phyloP scores from a whole-genome alignment of 306 rosid genomes.

The Hylodesmum podocarpum region DNA sequence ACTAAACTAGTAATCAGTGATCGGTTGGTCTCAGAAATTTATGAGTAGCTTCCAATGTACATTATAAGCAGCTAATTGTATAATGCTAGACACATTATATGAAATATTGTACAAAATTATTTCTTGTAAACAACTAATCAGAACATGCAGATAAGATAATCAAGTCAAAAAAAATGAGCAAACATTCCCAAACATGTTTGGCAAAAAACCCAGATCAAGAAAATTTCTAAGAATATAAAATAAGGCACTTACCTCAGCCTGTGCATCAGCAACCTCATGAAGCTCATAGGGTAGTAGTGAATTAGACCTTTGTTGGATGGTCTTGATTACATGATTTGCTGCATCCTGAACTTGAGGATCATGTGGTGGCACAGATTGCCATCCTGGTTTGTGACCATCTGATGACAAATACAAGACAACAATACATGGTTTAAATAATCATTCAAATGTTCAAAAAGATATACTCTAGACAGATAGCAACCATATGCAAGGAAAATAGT shows the following conservation, averaged over 20 bases:
- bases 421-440: conserved; percentile 8
- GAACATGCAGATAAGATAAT: not conserved
- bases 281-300: conserved; percentile 68
- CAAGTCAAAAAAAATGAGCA: not conserved
- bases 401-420: conserved; percentile 20
- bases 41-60: not conserved
- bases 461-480: not conserved
- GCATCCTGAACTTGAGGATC: conserved; percentile 87
- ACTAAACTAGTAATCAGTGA: not conserved
- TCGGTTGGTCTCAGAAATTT: not conserved
- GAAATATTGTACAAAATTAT: not conserved
- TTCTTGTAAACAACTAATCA: not conserved
- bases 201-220: not conserved
- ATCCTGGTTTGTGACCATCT: conserved; percentile 63
- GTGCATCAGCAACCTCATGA: conserved; percentile 72
- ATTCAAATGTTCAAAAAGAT: conserved; percentile 18
- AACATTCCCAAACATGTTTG: conserved; percentile 7
- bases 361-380: conserved; percentile 61
- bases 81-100: not conserved
- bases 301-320: conserved; percentile 78
- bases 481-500: not conserved
- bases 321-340: conserved; percentile 69
- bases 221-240: not conserved
- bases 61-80: not conserved
- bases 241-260: conserved; percentile 68